phyloP scores from a whole-genome alignment of 2,329 filamentous ascomycete genomes.

The Fonsecaea erecta region DNA sequence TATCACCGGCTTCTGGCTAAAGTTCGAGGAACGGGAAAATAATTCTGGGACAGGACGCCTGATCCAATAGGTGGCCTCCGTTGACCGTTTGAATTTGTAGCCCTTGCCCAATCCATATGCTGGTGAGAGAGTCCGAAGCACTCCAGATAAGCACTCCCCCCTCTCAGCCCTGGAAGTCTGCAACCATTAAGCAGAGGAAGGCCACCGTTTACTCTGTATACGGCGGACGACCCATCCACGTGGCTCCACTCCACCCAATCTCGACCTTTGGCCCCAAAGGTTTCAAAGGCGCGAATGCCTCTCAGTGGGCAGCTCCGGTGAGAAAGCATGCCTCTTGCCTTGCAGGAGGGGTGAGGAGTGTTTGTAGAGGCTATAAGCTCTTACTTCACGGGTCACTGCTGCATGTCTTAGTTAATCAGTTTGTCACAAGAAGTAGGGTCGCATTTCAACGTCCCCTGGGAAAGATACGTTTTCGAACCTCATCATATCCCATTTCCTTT shows the following conservation, averaged over 20 bases:
- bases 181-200: not conserved
- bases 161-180: not conserved
- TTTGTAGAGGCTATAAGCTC: not conserved
- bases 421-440: not conserved
- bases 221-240: constrained; percentile 6
- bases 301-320: not conserved
- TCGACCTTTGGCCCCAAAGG: not conserved
- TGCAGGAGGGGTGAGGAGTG: not conserved
- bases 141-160: not conserved
- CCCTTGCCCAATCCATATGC: not conserved
- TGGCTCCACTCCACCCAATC: constrained; percentile 17
- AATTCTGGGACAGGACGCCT: constrained; percentile 18
- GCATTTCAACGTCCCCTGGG: not conserved
- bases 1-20: not conserved
- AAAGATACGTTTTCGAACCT: not conserved
- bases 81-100: constrained; percentile 3
- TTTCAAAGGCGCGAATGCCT: not conserved
- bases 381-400: not conserved
- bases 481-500: not conserved
- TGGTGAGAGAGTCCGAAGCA: not conserved
- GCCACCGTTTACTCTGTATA: not conserved
- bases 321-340: not conserved
- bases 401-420: constrained; percentile 12
- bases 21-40: not conserved
- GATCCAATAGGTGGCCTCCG: constrained; percentile 6